Evolutionary conservation across 495 filamentous ascomycete genomes (phyloP).

Genomic region (Xeromyces bisporus): DNA sequence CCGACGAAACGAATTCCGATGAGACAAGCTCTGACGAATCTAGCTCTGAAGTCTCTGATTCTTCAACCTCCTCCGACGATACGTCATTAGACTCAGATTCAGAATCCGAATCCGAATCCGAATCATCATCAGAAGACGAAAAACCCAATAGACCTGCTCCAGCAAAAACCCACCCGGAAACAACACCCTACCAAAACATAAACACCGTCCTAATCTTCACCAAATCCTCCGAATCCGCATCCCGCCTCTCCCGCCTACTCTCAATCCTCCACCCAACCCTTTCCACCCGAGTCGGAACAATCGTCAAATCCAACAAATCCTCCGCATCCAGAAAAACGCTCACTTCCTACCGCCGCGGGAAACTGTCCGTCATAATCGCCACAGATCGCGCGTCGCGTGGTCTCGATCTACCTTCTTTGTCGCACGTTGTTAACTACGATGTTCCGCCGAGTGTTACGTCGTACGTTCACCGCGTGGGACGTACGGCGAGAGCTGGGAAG

Average conservation of each 20-base stretch:
- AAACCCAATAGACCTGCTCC: too few relatives aligned
- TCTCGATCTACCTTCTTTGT: constrained; percentile 65
- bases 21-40: constrained; percentile 5
- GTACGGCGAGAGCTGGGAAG: constrained; percentile 72
- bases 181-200: too few relatives aligned
- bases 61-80: constrained; percentile 5
- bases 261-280: constrained; percentile 44
- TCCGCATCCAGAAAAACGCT: constrained; percentile 46
- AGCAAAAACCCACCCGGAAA: background rate
- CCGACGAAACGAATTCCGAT: constrained; percentile 3
- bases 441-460: constrained; percentile 60
- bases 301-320: constrained; percentile 57
- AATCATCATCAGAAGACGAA: constrained; percentile 3
- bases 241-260: constrained; percentile 66
- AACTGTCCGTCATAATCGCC: constrained; percentile 61
- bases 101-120: constrained; percentile 11
- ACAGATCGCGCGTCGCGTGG: constrained; percentile 87
- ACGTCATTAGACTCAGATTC: constrained; percentile 13
- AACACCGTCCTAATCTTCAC: constrained; percentile 72
- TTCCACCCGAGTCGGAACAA: constrained; percentile 40
- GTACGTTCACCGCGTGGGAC: constrained; percentile 86
- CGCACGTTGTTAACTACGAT: constrained; percentile 89
- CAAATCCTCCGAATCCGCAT: constrained; percentile 67
- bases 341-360: constrained; percentile 41
- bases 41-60: constrained; percentile 12